phyloP scores from a whole-genome alignment of 2,329 filamentous ascomycete genomes.

The Penicillium sp. region DNA sequence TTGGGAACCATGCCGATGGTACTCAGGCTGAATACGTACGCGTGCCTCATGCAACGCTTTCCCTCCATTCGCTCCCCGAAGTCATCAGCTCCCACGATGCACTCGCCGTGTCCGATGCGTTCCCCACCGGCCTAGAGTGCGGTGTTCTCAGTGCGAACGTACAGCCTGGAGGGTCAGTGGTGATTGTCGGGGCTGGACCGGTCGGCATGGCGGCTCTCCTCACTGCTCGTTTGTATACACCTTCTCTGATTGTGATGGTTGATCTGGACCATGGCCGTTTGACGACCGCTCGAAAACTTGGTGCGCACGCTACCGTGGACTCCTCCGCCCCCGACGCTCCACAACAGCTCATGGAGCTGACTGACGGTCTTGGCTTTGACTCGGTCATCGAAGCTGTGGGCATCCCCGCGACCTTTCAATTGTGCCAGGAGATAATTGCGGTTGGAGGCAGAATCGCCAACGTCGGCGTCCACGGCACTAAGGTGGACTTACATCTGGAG shows the following conservation, averaged over 20 bases:
- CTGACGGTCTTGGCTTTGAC: constrained; percentile 56
- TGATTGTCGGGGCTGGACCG: constrained; percentile 57
- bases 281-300: constrained; percentile 49
- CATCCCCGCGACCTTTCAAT: constrained; percentile 53
- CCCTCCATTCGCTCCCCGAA: constrained; percentile 48
- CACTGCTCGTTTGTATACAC: constrained; percentile 57
- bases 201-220: constrained; percentile 59
- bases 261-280: constrained; percentile 54
- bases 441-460: constrained; percentile 58
- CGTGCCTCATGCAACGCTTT: constrained; percentile 53
- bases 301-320: constrained; percentile 50
- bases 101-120: constrained; percentile 57
- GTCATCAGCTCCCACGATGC: constrained; percentile 45
- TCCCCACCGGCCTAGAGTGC: constrained; percentile 59
- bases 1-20: constrained; percentile 56
- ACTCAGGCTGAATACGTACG: constrained; percentile 60
- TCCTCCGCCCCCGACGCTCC: constrained; percentile 38
- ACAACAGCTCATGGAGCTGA: constrained; percentile 45
- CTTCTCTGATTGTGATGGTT: constrained; percentile 53
- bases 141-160: constrained; percentile 56
- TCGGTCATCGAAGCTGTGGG: constrained; percentile 62
- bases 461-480: constrained; percentile 59
- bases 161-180: constrained; percentile 54
- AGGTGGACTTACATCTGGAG: constrained; percentile 55
- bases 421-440: constrained; percentile 56